These are phyloP conservation scores for Thielaviopsis euricoi DNA, from an alignment of 2,329 filamentous ascomycete genomes.

Conservation along the genomic window DNA sequence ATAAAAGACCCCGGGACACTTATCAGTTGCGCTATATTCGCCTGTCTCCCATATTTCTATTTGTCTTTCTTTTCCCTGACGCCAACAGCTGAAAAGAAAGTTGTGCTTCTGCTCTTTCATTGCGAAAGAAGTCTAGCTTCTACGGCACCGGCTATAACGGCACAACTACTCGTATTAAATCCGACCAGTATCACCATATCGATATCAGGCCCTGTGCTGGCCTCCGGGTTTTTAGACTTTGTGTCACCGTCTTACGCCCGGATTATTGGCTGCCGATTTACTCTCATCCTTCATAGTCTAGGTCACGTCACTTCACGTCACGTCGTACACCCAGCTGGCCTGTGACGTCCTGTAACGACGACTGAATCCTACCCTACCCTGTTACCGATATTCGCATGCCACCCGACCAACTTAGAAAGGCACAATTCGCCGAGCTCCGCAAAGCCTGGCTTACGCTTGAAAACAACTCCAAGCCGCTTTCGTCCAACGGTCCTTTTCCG, in stretches of 20 bases:
- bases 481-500: not conserved
- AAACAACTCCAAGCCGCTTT: not conserved
- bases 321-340: not conserved
- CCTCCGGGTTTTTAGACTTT: not conserved
- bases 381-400: constrained; percentile 1
- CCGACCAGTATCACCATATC: not conserved
- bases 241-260: not conserved
- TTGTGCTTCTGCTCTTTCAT: too few relatives aligned
- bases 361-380: not conserved
- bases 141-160: not conserved
- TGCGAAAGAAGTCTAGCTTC: too few relatives aligned
- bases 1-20: too few relatives aligned
- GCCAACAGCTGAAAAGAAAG: too few relatives aligned
- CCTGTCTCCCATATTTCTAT: too few relatives aligned
- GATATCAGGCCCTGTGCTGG: not conserved
- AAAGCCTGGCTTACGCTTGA: constrained; percentile 8
- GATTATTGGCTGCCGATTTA: not conserved
- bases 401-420: not conserved
- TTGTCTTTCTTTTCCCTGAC: too few relatives aligned
- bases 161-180: not conserved
- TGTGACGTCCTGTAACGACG: not conserved
- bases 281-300: not conserved
- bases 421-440: constrained; percentile 6
- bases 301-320: not conserved
- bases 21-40: too few relatives aligned